Conservation (phyloP, 768 basidiomycete species). For the Mycena crocata region DNA sequence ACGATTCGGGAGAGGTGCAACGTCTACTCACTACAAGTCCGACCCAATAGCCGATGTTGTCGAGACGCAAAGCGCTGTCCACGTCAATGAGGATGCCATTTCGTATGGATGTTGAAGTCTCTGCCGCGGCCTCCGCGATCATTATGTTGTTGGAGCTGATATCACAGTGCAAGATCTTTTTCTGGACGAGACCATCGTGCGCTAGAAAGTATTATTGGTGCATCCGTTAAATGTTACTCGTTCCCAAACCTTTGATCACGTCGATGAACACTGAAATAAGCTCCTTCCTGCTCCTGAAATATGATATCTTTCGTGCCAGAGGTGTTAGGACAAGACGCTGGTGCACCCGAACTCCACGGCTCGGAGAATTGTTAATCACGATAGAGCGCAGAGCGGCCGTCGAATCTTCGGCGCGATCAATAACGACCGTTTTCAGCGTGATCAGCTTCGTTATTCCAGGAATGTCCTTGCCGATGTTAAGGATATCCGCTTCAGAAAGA, state of each 20-base stretch:
- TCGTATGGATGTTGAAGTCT: neutral
- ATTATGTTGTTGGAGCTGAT: conserved; percentile 24
- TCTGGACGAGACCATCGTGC: conserved; percentile 1
- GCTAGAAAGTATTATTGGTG: neutral
- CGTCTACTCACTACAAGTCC: conserved; percentile 8
- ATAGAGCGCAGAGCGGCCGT: conserved; percentile 11
- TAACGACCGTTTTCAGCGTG: conserved; percentile 14
- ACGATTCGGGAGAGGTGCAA: too few relatives aligned
- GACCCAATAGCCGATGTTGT: conserved; percentile 21
- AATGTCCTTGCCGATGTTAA: conserved; percentile 17
- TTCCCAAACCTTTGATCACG: conserved; percentile 10
- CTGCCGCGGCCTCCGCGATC: conserved; percentile 5
- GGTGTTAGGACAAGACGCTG: conserved; percentile 11
- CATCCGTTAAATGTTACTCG: neutral
- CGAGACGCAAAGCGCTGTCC: conserved; percentile 4
- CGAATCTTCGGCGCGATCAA: conserved; percentile 9
- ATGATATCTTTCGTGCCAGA: conserved; percentile 1
- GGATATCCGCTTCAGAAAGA: conserved; percentile 5
- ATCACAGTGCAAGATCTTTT: conserved; percentile 15
- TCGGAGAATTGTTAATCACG: neutral
- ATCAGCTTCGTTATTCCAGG: conserved; percentile 13
- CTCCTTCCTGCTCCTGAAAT: conserved; percentile 16
- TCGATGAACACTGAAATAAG: conserved; percentile 25
- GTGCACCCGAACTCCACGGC: conserved; percentile 1
- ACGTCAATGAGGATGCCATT: conserved; percentile 17